Percentiles rank a stretch among this genome's conserved stretches.
Conservation (phyloP, 129 eudicot genomes). For the Saussurea involucrata region DNA sequence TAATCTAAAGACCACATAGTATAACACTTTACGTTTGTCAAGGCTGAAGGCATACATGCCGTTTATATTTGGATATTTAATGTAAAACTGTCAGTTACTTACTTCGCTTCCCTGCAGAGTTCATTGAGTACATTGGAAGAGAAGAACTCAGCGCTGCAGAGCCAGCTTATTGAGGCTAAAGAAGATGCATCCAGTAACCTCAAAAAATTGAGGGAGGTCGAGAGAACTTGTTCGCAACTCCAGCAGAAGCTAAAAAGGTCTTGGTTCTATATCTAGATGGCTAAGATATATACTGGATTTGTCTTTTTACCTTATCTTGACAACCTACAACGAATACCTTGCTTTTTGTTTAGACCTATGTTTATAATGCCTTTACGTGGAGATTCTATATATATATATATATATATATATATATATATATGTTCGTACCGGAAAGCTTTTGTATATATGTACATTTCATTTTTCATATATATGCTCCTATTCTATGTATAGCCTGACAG, state of each 20-base stretch:
- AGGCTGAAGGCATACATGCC: neutral
- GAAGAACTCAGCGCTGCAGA: constrained; percentile 62
- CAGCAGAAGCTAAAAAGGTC: constrained; percentile 78
- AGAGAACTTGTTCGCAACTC: constrained; percentile 56
- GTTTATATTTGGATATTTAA: neutral
- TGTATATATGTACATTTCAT: neutral
- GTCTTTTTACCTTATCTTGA: neutral
- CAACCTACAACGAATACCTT: neutral
- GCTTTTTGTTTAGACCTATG: neutral
- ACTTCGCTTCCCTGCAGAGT: constrained; percentile 45
- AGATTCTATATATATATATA: too few species aligned
- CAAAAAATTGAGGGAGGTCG: constrained; percentile 71
- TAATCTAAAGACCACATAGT: neutral
- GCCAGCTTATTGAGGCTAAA: constrained; percentile 61
- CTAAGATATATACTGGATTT: neutral
- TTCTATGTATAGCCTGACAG: neutral
- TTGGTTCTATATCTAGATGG: neutral
- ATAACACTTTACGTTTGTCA: neutral
- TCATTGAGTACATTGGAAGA: constrained; percentile 65
- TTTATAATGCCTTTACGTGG: neutral
- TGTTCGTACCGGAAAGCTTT: neutral
- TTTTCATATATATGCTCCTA: neutral
- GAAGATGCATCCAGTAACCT: constrained; percentile 55
- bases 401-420: neutral
- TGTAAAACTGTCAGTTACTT: neutral